These are phyloP conservation scores for Fraxinus sp. DNA, from an alignment of 305 asterid species.

Conservation along the genomic window DNA sequence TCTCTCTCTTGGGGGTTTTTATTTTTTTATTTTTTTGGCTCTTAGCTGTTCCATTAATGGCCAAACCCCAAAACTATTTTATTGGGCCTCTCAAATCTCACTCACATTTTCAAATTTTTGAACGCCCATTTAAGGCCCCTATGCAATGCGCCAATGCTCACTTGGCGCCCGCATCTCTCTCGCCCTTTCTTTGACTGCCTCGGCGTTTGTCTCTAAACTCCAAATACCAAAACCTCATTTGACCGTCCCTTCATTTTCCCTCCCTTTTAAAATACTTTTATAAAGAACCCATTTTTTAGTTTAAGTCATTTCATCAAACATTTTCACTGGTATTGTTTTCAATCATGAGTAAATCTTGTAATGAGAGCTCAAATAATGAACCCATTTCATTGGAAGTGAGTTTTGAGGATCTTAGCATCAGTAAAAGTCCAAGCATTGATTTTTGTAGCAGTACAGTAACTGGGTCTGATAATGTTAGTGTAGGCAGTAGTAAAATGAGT, in stretches of 20 bases:
- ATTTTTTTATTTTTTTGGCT: slow-evolving; percentile 36
- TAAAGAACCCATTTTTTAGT: slow-evolving; percentile 24
- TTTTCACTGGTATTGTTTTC: not conserved
- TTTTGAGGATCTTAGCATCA: slow-evolving; percentile 44
- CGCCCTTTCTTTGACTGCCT: slow-evolving; percentile 61
- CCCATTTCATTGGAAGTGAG: slow-evolving; percentile 38
- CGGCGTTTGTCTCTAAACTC: slow-evolving; percentile 45
- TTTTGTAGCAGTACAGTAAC: slow-evolving; percentile 53
- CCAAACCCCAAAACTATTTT: slow-evolving; percentile 30
- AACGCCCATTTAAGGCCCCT: slow-evolving; percentile 48
- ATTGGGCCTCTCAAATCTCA: slow-evolving; percentile 49
- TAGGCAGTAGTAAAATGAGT: slow-evolving; percentile 45
- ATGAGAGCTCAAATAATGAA: slow-evolving; percentile 29
- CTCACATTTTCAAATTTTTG: slow-evolving; percentile 59
- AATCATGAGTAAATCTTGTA: slow-evolving; percentile 49
- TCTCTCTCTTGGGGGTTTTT: not conserved
- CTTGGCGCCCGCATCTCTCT: slow-evolving; percentile 53
- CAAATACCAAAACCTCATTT: slow-evolving; percentile 43
- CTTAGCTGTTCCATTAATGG: slow-evolving; percentile 47
- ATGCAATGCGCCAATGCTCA: slow-evolving; percentile 24
- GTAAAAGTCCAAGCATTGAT: slow-evolving; percentile 51
- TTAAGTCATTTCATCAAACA: slow-evolving; percentile 53
- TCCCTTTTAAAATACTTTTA: slow-evolving; percentile 32
- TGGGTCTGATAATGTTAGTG: slow-evolving; percentile 44
- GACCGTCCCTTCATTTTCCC: slow-evolving; percentile 40